These are phyloP conservation scores for Chrysanthemum lavandulifolium DNA, from an alignment of 129 eudicot species.

Conservation along the genomic window DNA sequence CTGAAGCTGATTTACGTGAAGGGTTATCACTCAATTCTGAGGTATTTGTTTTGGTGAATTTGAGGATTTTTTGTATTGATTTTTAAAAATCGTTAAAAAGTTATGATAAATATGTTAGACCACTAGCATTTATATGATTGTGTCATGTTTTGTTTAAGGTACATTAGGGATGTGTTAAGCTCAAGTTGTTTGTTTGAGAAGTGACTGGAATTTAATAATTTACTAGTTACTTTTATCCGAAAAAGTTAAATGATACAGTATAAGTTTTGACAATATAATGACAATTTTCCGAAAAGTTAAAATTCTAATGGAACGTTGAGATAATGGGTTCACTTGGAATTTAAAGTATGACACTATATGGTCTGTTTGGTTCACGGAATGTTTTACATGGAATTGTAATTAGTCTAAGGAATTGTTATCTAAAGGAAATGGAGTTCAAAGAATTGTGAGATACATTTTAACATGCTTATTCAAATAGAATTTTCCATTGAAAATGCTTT, in stretches of 20 bases:
- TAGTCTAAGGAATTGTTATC: no score
- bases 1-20: slow-evolving; percentile 80
- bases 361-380: no score
- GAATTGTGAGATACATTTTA: no score
- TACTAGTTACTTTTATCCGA: not conserved
- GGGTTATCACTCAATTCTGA: slow-evolving; percentile 87
- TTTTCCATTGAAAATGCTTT: no score
- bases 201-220: not conserved
- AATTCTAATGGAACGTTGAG: not conserved
- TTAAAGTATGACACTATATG: no score
- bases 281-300: not conserved
- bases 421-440: no score
- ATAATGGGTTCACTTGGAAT: no score
- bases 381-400: no score
- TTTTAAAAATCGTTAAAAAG: no score
- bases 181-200: not conserved
- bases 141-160: not conserved
- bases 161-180: not conserved
- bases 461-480: no score
- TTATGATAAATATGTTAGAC: not conserved
- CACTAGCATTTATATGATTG: not conserved
- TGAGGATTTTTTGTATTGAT: no score
- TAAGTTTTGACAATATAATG: not conserved
- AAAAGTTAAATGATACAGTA: not conserved
- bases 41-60: slow-evolving; percentile 28